These are phyloP conservation scores for Auxenochlorella pyrenoidosa DNA, from an alignment of 139 green algal genomes.

Conservation along the genomic window DNA sequence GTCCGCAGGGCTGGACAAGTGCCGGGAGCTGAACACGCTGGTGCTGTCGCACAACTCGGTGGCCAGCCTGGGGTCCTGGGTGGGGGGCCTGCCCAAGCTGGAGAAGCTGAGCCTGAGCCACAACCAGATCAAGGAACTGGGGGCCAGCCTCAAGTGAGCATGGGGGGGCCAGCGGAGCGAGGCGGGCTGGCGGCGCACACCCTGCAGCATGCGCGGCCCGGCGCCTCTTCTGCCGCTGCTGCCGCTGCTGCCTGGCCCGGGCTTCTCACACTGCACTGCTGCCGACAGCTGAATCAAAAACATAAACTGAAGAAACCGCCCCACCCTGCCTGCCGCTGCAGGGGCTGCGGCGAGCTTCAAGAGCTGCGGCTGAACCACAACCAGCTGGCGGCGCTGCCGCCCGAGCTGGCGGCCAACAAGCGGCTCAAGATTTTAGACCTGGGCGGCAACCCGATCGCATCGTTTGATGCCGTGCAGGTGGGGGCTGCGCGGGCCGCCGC, in stretches of 20 bases:
- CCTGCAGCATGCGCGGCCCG: no score
- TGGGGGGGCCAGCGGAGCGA: no score
- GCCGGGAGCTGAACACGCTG: constrained; percentile 49
- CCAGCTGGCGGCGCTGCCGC: constrained; percentile 34
- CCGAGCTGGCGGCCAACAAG: constrained; percentile 14
- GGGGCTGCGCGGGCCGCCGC: neutral
- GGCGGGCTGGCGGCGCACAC: neutral
- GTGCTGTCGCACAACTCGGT: constrained; percentile 52
- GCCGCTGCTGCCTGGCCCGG: no score
- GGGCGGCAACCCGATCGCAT: constrained; percentile 42
- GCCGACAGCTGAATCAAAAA: no score
- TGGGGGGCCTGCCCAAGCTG: constrained; percentile 23
- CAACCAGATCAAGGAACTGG: constrained; percentile 43
- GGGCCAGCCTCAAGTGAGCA: constrained; percentile 23
- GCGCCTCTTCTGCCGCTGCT: no score
- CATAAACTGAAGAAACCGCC: no score
- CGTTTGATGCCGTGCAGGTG: constrained; percentile 42
- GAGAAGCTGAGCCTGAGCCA: constrained; percentile 50
- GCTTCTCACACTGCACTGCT: no score
- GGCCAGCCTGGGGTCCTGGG: constrained; percentile 35
- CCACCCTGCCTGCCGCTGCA: neutral
- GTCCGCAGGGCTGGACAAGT: constrained; percentile 43
- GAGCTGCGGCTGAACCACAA: constrained; percentile 58
- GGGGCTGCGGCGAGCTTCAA: constrained; percentile 21
- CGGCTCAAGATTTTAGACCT: constrained; percentile 45